Evolutionary conservation across 495 filamentous ascomycete species (phyloP).

Genomic region (Xylaria cubensis): DNA sequence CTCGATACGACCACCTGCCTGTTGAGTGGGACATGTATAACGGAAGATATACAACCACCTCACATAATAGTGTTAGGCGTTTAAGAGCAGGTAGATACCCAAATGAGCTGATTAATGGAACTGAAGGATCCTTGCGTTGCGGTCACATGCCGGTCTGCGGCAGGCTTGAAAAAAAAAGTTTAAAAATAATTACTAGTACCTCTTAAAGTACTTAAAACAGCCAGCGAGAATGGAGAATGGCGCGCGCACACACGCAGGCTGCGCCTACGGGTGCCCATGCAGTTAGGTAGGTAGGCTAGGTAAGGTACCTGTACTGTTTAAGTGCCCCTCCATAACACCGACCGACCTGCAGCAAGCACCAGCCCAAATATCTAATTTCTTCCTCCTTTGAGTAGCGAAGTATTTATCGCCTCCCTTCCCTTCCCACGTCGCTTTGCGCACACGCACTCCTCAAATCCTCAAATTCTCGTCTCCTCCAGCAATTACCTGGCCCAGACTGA

Average conservation of each 20-base stretch:
- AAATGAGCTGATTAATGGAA: neutral
- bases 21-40: neutral
- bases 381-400: neutral
- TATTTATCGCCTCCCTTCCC: slow-evolving; percentile 19
- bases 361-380: slow-evolving; percentile 1
- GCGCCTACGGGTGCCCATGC: neutral
- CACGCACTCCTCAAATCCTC: neutral
- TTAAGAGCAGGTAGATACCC: neutral
- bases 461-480: neutral
- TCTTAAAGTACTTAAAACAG: neutral
- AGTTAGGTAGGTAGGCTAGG: neutral
- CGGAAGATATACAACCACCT: neutral
- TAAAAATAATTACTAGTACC: neutral
- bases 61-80: neutral
- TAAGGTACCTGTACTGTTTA: neutral
- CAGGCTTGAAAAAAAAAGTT: neutral
- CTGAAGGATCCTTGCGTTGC: slow-evolving; percentile 8
- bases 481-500: neutral
- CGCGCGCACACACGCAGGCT: neutral
- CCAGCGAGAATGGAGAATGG: neutral
- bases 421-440: neutral
- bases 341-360: slow-evolving; percentile 2
- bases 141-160: slow-evolving; percentile 21
- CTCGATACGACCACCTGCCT: slow-evolving; percentile 9
- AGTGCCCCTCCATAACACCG: slow-evolving; percentile 2